These are phyloP conservation scores for Gillenia trifoliata DNA, from an alignment of 306 rosid species.

Conservation along the genomic window DNA sequence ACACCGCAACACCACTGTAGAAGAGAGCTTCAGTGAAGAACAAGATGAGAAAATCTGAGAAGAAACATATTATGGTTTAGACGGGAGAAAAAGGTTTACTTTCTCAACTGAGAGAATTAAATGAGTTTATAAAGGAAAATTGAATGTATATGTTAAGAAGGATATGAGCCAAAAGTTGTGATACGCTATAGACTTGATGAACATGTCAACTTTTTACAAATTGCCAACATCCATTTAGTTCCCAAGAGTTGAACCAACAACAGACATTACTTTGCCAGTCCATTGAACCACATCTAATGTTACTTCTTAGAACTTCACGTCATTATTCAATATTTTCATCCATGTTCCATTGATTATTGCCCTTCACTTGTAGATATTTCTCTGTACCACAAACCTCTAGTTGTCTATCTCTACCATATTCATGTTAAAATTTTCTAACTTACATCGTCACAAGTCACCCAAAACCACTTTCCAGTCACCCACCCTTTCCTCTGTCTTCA, in stretches of 20 bases:
- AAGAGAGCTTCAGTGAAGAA: conserved; percentile 97
- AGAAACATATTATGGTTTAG: conserved; percentile 21
- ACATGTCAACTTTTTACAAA: neutral
- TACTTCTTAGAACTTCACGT: neutral
- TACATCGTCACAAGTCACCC: conserved; percentile 3
- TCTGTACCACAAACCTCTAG: neutral
- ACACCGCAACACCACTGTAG: conserved; percentile 82
- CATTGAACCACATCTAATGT: neutral
- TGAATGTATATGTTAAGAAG: neutral
- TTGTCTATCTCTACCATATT: conserved; percentile 1
- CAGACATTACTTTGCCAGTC: neutral
- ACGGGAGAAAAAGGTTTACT: conserved; percentile 15
- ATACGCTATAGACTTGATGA: neutral
- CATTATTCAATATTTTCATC: conserved; percentile 1
- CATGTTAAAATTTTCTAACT: neutral
- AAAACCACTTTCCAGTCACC: neutral
- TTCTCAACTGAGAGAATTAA: neutral
- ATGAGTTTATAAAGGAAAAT: neutral
- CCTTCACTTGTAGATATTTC: neutral
- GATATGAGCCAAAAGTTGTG: neutral
- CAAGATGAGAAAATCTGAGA: conserved; percentile 94
- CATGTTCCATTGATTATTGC: conserved; percentile 8
- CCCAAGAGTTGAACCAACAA: neutral
- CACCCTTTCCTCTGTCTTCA: neutral
- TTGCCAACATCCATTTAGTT: neutral